Evolutionary conservation across 2,329 filamentous ascomycete genomes (phyloP), one percentile per base, ranked within the genome.

Genomic region (Curvularia lunata): DNA sequence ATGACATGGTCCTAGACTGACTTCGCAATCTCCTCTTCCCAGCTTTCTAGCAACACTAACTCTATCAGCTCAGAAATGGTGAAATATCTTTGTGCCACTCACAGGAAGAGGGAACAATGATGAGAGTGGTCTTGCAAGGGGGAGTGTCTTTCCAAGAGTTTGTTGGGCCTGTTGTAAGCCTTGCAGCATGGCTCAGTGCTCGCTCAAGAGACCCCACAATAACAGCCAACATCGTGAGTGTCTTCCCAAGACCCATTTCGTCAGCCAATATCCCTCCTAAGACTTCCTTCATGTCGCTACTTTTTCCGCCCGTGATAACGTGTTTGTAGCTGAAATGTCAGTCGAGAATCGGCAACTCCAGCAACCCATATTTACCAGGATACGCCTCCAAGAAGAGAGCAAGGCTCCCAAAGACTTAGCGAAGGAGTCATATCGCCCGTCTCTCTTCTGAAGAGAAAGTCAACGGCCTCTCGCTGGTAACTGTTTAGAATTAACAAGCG

Each of bases 281-380:
- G 18, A 13, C 19, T 25, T 55, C 59, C 4, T 73, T 65, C 19
- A 66, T 52, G 21, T 65, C 59, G 27, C 48, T 55, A 27, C 49
- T 57, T 28, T 67, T 66, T 4, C 52, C 21, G 2, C 88, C 88
- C 13, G 91, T 96, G 65, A 97, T 91, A 53, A 96, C 86, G 67
- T 97, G 56, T 41, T 64, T 38, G 21, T 53, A 62, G 37, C 59
- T 62, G 43, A 8, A 40, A 10, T 27, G 27, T 52, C 18, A 47
- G 21, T 30, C 4, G 38, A 37, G 30, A 30, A 30, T 7, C 18
- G 23, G n/a, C 28, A 19, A 23, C 10, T 10, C n/a, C 4, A 6
- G 13, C 25, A 30, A 18, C 16, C 12, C 10, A 19, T 6, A 34
- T 37, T 34, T 42, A 52, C 40, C 28, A 55, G 40, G 48, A 58